Conservation (phyloP, 306 rosid genomes). For the Canavalia gladiata region DNA sequence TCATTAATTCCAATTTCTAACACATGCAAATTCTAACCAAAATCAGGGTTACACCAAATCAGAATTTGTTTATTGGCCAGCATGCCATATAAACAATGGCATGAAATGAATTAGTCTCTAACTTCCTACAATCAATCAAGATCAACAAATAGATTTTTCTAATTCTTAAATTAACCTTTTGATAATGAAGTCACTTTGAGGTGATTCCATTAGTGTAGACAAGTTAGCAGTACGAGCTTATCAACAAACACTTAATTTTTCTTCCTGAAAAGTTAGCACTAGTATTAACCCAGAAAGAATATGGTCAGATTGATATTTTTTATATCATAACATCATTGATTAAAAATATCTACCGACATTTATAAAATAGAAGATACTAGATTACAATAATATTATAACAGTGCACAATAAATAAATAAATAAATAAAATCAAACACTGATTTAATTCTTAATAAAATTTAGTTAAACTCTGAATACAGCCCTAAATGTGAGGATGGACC, state of each 20-base stretch:
- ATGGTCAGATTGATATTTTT: background rate
- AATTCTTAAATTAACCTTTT: background rate
- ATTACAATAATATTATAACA: too few relatives aligned
- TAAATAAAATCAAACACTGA: too few relatives aligned
- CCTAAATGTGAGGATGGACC: background rate
- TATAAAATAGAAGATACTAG: too few relatives aligned
- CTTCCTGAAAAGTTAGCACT: slow-evolving; percentile 23
- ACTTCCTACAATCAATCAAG: background rate
- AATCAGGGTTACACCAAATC: too few relatives aligned
- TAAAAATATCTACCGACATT: too few relatives aligned
- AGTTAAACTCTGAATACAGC: too few relatives aligned
- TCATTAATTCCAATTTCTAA: too few relatives aligned
- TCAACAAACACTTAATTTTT: background rate
- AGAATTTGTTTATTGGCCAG: too few relatives aligned
- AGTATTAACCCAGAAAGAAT: slow-evolving; percentile 16
- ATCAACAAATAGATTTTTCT: background rate
- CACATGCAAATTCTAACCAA: too few relatives aligned
- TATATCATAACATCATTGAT: too few relatives aligned
- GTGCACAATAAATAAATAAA: too few relatives aligned
- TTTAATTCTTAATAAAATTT: too few relatives aligned
- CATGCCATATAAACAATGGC: background rate
- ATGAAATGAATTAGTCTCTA: background rate
- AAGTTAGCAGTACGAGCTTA: background rate
- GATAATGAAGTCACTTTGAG: background rate
- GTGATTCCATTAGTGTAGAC: background rate